Conservation (phyloP, 192 early-diverging fungal species). For the Chytriomyces confervae region DNA sequence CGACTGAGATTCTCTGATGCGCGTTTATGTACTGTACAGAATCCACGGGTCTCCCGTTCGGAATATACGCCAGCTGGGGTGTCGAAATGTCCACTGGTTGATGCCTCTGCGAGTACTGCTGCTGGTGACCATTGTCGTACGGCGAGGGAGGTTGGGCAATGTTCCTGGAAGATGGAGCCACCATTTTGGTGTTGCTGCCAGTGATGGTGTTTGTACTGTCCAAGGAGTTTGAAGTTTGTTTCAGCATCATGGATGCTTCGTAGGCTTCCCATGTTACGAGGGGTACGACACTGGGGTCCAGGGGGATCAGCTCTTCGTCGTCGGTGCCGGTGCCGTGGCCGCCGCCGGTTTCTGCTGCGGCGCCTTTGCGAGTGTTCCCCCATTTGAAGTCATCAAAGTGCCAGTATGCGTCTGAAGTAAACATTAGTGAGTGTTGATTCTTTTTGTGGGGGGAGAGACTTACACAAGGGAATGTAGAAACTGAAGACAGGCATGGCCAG, state of each 20-base stretch:
- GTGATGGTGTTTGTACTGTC: constrained; percentile 1
- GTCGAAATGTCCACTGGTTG: neutral
- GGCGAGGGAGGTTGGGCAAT: neutral
- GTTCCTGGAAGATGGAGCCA: neutral
- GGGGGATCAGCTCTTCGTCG: constrained; percentile 61
- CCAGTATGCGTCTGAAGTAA: constrained; percentile 80
- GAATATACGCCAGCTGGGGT: neutral
- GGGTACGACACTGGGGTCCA: constrained; percentile 50
- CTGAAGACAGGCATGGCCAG: constrained; percentile 89
- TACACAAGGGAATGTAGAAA: constrained; percentile 59
- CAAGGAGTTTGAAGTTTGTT: neutral
- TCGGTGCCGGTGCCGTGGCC: constrained; percentile 51
- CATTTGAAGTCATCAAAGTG: constrained; percentile 98
- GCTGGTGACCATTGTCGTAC: neutral
- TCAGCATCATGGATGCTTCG: constrained; percentile 34
- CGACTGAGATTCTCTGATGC: neutral
- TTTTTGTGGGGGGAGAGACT: constrained; percentile 58
- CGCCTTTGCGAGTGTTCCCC: constrained; percentile 91
- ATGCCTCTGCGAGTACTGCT: neutral
- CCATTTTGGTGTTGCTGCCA: neutral
- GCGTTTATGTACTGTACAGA: neutral
- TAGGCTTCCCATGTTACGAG: constrained; percentile 53
- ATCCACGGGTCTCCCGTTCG: neutral
- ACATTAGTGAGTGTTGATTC: constrained; percentile 46
- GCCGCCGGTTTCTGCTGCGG: constrained; percentile 82